These are phyloP conservation scores for Triangularia setosa DNA, from an alignment of 2,329 filamentous ascomycete genomes.

Conservation along the genomic window DNA sequence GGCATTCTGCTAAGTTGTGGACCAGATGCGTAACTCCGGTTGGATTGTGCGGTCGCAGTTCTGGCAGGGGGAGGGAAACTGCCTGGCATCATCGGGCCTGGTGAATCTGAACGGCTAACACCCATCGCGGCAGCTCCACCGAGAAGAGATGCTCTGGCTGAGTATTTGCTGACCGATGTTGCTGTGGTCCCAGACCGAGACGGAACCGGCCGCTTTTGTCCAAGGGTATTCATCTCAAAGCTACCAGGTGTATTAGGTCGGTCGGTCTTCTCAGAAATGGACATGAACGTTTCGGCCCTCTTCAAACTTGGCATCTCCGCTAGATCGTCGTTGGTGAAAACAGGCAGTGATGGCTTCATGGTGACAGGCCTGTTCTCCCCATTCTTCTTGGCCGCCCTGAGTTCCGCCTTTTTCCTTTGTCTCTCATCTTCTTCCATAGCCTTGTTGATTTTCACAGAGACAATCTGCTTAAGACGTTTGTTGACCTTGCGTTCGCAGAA, in stretches of 20 bases:
- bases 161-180: slow-evolving; percentile 25
- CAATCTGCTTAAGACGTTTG: slow-evolving; percentile 76
- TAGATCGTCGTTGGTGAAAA: slow-evolving; percentile 48
- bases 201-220: slow-evolving; percentile 47
- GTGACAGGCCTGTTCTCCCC: slow-evolving; percentile 49
- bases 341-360: slow-evolving; percentile 64
- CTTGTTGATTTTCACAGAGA: slow-evolving; percentile 81
- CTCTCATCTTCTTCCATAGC: slow-evolving; percentile 75
- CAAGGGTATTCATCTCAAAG: slow-evolving; percentile 50
- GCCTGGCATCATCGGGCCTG: slow-evolving; percentile 26
- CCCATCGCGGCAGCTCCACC: slow-evolving; percentile 32
- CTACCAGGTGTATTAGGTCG: slow-evolving; percentile 51
- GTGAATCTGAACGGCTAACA: slow-evolving; percentile 27
- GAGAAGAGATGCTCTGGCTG: slow-evolving; percentile 31
- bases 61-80: slow-evolving; percentile 22
- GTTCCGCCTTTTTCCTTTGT: slow-evolving; percentile 50
- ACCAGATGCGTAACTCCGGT: slow-evolving; percentile 24
- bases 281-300: slow-evolving; percentile 57
- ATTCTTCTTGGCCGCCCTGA: slow-evolving; percentile 49
- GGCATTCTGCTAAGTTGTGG: slow-evolving; percentile 26
- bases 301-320: slow-evolving; percentile 56
- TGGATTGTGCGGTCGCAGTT: slow-evolving; percentile 26
- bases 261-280: slow-evolving; percentile 60
- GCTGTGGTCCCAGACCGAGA: slow-evolving; percentile 31
- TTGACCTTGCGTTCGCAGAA: slow-evolving; percentile 95